Percentiles rank a stretch among this genome's conserved stretches.
phyloP scores from a whole-genome alignment of 805 yeast genomes.

The Allodekkera sacchari region DNA sequence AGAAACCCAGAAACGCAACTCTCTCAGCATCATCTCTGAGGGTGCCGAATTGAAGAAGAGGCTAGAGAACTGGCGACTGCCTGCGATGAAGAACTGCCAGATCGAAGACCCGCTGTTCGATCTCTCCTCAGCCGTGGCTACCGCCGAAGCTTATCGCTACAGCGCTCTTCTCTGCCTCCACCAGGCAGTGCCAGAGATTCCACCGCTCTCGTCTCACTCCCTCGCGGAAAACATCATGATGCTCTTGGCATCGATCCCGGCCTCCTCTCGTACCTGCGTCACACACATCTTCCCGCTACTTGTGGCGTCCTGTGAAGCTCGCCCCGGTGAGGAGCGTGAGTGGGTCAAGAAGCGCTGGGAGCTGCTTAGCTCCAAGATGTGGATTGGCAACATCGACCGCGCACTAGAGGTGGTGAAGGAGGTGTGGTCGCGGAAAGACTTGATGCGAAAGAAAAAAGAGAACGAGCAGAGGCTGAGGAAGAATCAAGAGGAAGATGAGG shows the following conservation, averaged over 20 bases:
- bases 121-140: conserved; percentile 50
- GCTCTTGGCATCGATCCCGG: conserved; percentile 55
- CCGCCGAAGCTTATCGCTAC: conserved; percentile 63
- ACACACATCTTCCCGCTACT: conserved; percentile 60
- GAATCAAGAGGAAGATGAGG: conserved; percentile 8
- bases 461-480: too few species aligned
- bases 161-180: conserved; percentile 53
- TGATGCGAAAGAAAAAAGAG: conserved; percentile 21
- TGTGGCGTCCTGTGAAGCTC: conserved; percentile 60
- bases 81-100: conserved; percentile 24
- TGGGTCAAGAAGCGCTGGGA: conserved; percentile 58
- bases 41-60: conserved; percentile 50
- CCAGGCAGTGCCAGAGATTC: conserved; percentile 66
- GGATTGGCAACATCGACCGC: conserved; percentile 61
- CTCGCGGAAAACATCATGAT: conserved; percentile 54
- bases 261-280: conserved; percentile 44
- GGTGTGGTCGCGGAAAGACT: conserved; percentile 61
- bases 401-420: conserved; percentile 64
- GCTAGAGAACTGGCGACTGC: conserved; percentile 51
- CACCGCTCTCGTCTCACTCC: conserved; percentile 43
- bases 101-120: conserved; percentile 44
- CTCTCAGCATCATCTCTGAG: conserved; percentile 38
- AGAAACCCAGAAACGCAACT: conserved; percentile 26
- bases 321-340: conserved; percentile 46
- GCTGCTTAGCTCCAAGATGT: conserved; percentile 40